phyloP scores from a whole-genome alignment of 2,329 filamentous ascomycete genomes.

The Sporothrix euskadiensis region DNA sequence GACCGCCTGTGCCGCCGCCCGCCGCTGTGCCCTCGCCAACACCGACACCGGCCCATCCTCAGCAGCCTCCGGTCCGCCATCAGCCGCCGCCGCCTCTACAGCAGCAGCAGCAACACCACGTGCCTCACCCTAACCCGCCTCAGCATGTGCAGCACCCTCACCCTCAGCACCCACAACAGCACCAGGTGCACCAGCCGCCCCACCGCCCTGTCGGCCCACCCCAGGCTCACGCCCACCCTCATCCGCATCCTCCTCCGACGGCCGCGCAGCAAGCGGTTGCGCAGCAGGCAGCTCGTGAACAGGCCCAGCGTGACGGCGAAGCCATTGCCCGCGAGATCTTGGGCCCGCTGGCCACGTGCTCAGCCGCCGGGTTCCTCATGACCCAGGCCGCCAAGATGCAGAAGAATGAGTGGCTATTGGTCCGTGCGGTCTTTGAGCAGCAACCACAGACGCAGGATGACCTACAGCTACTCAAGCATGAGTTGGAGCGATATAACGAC shows the following conservation, averaged over 20 bases:
- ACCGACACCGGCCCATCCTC: neutral
- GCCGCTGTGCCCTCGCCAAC: neutral
- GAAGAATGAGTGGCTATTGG: slow-evolving; percentile 70
- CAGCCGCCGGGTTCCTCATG: slow-evolving; percentile 68
- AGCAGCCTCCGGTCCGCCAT: neutral
- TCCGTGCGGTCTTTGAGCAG: slow-evolving; percentile 66
- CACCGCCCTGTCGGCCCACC: slow-evolving; percentile 16
- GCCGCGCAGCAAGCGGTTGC: neutral
- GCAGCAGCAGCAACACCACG: slow-evolving; percentile 23
- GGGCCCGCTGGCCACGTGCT: slow-evolving; percentile 61
- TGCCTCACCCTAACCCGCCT: neutral
- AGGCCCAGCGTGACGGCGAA: slow-evolving; percentile 31
- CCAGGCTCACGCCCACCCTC: slow-evolving; percentile 9
- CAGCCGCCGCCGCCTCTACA: neutral
- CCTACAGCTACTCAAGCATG: slow-evolving; percentile 55
- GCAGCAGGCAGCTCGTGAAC: slow-evolving; percentile 13
- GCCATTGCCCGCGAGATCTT: slow-evolving; percentile 30
- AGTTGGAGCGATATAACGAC: slow-evolving; percentile 51
- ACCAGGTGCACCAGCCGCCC: neutral
- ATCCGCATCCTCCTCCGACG: neutral
- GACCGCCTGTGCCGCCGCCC: neutral
- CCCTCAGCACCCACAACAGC: neutral
- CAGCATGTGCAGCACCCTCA: neutral
- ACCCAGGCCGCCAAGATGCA: slow-evolving; percentile 68
- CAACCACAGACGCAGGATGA: slow-evolving; percentile 67